phyloP scores from a whole-genome alignment of 768 basidiomycete species.

The Trichaptum fuscoviolaceum region DNA sequence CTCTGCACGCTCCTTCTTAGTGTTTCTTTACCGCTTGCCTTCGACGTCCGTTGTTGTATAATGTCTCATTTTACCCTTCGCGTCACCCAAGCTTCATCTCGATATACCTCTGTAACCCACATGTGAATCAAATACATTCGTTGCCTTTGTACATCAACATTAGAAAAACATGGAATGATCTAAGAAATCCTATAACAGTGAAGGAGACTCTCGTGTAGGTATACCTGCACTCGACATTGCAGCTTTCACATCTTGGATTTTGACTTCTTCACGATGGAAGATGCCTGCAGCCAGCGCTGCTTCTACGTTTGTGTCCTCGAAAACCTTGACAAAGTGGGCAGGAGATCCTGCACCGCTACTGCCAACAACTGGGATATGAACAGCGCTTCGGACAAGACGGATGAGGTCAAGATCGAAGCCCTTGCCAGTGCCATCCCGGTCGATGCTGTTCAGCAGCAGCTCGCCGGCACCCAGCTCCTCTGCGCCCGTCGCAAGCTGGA shows the following conservation, averaged over 20 bases:
- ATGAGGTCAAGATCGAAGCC: constrained; percentile 90
- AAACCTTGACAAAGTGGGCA: constrained; percentile 86
- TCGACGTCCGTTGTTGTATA: constrained; percentile 5
- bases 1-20: background rate
- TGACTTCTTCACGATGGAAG: constrained; percentile 89
- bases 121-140: background rate
- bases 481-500: constrained; percentile 89
- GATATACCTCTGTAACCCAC: background rate
- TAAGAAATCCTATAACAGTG: background rate
- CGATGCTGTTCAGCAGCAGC: constrained; percentile 92
- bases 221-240: constrained; percentile 42
- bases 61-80: background rate
- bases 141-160: background rate
- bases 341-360: constrained; percentile 86
- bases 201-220: constrained; percentile 33
- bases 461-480: constrained; percentile 92
- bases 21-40: background rate
- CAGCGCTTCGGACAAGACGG: constrained; percentile 63
- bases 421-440: constrained; percentile 87
- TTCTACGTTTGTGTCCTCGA: constrained; percentile 72
- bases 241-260: constrained; percentile 75
- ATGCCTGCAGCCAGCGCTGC: constrained; percentile 96
- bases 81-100: background rate
- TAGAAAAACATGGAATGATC: background rate
- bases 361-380: constrained; percentile 89